Evolutionary conservation across 2,329 filamentous ascomycete genomes (phyloP).

Genomic region (Cladobotryum protrusum): DNA sequence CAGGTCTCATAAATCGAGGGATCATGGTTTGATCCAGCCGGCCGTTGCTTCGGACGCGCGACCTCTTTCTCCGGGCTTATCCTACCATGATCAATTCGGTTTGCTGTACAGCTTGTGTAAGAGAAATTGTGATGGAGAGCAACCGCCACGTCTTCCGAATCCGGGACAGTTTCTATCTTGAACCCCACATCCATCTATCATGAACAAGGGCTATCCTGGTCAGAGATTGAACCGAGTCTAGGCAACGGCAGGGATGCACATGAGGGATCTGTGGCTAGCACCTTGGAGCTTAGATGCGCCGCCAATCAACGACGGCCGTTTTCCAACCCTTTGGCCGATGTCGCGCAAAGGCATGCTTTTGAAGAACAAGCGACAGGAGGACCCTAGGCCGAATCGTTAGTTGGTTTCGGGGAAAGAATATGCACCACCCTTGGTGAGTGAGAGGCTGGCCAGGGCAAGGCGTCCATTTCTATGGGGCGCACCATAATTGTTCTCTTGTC

Average conservation of each 20-base stretch:
- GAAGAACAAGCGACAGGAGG: neutral
- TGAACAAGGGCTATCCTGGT: constrained; percentile 5
- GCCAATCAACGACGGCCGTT: constrained; percentile 9
- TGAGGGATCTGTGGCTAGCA: constrained; percentile 11
- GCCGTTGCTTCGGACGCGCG: too few species aligned
- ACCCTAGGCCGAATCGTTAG: neutral
- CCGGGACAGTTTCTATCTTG: constrained; percentile 1
- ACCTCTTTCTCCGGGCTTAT: constrained; percentile 13
- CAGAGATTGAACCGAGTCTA: neutral
- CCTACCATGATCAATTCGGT: constrained; percentile 20
- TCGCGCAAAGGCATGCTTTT: constrained; percentile 12
- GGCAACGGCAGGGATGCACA: neutral
- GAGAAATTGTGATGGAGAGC: constrained; percentile 30
- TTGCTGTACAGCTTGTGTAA: constrained; percentile 33
- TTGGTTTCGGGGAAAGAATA: constrained; percentile 5
- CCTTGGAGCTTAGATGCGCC: constrained; percentile 9
- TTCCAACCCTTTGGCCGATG: constrained; percentile 13
- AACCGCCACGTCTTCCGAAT: constrained; percentile 8
- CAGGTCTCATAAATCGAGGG: constrained; percentile 17
- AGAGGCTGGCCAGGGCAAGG: too few species aligned
- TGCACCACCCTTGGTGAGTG: neutral
- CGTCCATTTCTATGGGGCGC: too few species aligned
- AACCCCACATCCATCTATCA: constrained; percentile 11
- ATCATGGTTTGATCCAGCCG: constrained; percentile 6
- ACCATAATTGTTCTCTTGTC: neutral